Base-by-base conservation (phyloP, 768 basidiomycete genomes). In the Pleurotus pulmonarius region DNA sequence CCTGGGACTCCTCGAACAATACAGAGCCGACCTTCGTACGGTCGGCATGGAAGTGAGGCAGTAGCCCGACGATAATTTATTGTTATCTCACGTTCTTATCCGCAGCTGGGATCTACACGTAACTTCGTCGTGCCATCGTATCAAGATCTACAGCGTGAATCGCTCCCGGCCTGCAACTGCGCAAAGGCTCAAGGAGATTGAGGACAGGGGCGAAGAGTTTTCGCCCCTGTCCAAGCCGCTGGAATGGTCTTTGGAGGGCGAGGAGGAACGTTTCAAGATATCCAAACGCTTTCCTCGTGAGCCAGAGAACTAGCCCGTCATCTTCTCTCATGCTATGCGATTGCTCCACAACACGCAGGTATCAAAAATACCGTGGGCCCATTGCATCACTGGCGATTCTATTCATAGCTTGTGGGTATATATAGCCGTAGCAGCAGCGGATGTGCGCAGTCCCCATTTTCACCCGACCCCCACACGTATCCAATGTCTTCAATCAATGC, bases 1-100 rank as follows among this genome's bases (percentile, higher is more conserved):
- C 77, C 0, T 83, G 81, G 81, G 81, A 82, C 59, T 79, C 78
- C n/a, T 78, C 79, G 6, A 78, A 78, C 66, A 82, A 83, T 60
- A 82, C 80, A 2, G 76, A 82, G 63, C 81, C 81, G 15, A 81
- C 81, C 11, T 78, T 74, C 56, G 76, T 82, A 13, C 76, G 80
- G 45, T 81, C 79, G 5, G 74, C 80, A 3, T 81, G 79, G 80
- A 82, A 82, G 80, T 80, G 58, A 56, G 37, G 16, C 12, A 40
- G 48, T 18, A 46, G 22, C 0, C 25, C 13, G 47, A 12, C 13
- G n/a, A 51, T 46, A 3, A 51, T 45, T 29, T 24, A 7, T 34
- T 43, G 44, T 12, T 24, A 12, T 38, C 16, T 43, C 49, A 49
- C 37, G 7, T 41, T 47, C n/a, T 25, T 34, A 49, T 34, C 8